Base-by-base conservation (phyloP, 805 yeast species). In the Zygosaccharomyces pseudorouxii region DNA sequence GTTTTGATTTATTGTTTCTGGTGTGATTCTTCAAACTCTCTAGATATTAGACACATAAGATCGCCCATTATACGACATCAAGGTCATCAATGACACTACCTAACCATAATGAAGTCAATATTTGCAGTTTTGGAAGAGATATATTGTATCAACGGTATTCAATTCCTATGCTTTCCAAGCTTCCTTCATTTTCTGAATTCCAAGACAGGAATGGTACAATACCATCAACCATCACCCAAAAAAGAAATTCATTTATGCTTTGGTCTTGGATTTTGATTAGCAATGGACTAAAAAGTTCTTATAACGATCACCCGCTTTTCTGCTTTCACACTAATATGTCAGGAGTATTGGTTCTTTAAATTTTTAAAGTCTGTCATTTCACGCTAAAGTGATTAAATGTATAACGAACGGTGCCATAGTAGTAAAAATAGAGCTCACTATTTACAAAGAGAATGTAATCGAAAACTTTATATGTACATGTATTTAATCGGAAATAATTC, bases 1-100 rank as follows among this genome's bases (percentile, higher is more conserved):
- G 23, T 22, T 22, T 22, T 22, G 23, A 84, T 82, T 86, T 86
- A 82, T n/a, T 79, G 71, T 16, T 75, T 70, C 51, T 68, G 61
- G 42, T 74, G 71, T 1, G 79, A 73, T 33, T 76, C 77, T 41
- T 72, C 62, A 60, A 79, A 74, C 38, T 76, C 75, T 23, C 75
- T 73, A 5, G 78, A 75, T 11, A 75, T 74, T 7, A 70, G 65
- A 42, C 71, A 71, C 66, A 76, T 71, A n/a, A 76, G 72, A 43
- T 76, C 74, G 9, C 78, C 74, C 5, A 75, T 78, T 25, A 75
- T 71, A 2, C 79, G 73, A 29, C 74, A 52, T 75, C 79, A 9
- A 76, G 56, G 0, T 79, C 72, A 23, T 77, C 69, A 16, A 76
- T 54, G 48, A 76, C 75, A 29, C 76, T 66, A 2, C 79, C 79